A percentile compares a stretch with the other conserved stretches of the same genome.
Conservation (phyloP, 805 yeast genomes). For the Ogataea corticis region DNA sequence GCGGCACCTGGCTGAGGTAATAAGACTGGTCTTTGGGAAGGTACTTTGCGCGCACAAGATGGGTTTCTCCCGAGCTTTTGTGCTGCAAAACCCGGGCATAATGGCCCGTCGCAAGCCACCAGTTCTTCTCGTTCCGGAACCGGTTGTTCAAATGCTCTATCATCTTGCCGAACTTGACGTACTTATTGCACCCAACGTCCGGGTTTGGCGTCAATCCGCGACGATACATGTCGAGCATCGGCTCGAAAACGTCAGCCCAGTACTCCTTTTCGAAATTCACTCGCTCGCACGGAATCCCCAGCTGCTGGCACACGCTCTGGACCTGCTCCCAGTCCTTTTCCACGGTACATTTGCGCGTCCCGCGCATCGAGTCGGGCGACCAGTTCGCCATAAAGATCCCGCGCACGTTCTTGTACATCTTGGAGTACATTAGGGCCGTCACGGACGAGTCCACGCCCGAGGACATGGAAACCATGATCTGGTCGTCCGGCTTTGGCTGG, state of each 20-base stretch:
- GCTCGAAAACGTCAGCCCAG: constrained; percentile 90
- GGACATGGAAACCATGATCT: constrained; percentile 85
- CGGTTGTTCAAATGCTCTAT: constrained; percentile 46
- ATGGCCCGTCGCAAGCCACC: constrained; percentile 94
- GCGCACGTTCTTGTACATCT: constrained; percentile 55
- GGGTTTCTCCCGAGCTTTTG: constrained; percentile 34
- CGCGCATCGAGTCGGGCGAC: constrained; percentile 43
- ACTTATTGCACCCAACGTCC: constrained; percentile 82
- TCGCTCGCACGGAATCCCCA: constrained; percentile 69
- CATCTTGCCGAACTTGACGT: constrained; percentile 84
- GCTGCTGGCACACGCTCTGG: constrained; percentile 54
- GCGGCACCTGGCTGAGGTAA: constrained; percentile 71
- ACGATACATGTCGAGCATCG: constrained; percentile 77
- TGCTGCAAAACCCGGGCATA: constrained; percentile 57
- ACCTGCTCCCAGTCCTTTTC: constrained; percentile 92
- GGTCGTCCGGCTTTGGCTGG: constrained; percentile 52
- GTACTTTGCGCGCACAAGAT: constrained; percentile 59
- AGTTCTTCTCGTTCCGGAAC: constrained; percentile 32
- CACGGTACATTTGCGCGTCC: constrained; percentile 51
- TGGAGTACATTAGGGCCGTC: constrained; percentile 59
- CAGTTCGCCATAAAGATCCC: constrained; percentile 96
- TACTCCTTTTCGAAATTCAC: constrained; percentile 88
- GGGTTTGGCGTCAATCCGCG: constrained; percentile 91
- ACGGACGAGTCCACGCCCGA: constrained; percentile 97
- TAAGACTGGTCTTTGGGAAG: constrained; percentile 84